Base-by-base conservation (phyloP, 371 early-diverging fungal genomes). In the Lichtheimia ramosa region DNA sequence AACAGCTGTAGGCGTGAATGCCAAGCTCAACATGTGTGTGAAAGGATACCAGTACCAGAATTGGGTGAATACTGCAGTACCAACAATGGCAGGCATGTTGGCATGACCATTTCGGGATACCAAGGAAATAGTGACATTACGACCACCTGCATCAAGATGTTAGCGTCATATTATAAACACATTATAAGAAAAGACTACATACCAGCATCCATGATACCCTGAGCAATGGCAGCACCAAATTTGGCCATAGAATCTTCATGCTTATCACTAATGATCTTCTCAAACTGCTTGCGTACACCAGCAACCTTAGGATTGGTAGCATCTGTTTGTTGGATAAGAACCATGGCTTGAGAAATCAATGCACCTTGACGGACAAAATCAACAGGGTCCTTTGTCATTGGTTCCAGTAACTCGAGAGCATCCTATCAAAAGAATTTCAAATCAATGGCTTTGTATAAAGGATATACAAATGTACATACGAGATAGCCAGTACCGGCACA, bases 1-100 rank as follows among this genome's bases (percentile, higher is more conserved):
- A 43, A 99, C 71, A 48, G 92, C 93, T 3, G 99, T 99, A 8
- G 99, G 97, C 16, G 89, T 90, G 66, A 99, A 96, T 6, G 98
- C 85, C 73, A 98, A 83, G 62, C 91, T 85, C 53, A 99, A 71
- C 76, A 99, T 96, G 73, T 96, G 97, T 43, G 94, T 91, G 66
- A 99, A 77, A 40, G 99, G 99, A 83, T 95, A 98, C 99, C 99
- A 99, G 86, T 96, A 97, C 99, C 99, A 99, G 79, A 95, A 97
- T 77, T 99, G 98, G 20, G 95, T 92, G 71, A 99, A 99, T 40
- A 99, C 80, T 7, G 95, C 92, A 84, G 94, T 94, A 43, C 99
- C 99, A 12, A 93, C 95, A 68, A 99, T 90, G 24, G 97, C 96
- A n/a, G 91, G 84, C 86, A 93, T 92, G 68, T 92, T 92, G 48